Conservation (phyloP, 2,329 filamentous ascomycete species). For the Bipolaris bicolor region DNA sequence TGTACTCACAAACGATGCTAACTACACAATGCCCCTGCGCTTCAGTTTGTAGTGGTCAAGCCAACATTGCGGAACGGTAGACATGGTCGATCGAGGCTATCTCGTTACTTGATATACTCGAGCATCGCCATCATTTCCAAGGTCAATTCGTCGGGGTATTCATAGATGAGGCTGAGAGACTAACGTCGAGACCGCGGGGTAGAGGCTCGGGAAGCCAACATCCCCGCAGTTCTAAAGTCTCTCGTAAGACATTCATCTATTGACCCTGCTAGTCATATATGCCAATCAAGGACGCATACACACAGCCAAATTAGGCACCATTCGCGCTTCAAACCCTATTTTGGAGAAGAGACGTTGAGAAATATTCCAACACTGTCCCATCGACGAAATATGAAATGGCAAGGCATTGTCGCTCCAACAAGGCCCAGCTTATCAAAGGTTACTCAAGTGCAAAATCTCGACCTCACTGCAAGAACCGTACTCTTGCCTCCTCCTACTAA, state of each 20-base stretch:
- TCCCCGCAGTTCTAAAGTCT: slow-evolving; percentile 30
- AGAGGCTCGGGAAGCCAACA: slow-evolving; percentile 22
- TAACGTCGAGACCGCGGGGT: slow-evolving; percentile 39
- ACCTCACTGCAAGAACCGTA: slow-evolving; percentile 20
- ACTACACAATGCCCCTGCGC: neutral
- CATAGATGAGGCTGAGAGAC: slow-evolving; percentile 18
- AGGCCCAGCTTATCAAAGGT: neutral
- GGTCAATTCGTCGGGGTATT: slow-evolving; percentile 10
- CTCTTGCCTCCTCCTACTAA: slow-evolving; percentile 18
- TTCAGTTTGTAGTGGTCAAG: neutral
- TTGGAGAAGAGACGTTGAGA: neutral
- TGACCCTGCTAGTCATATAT: slow-evolving; percentile 2
- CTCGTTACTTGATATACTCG: neutral
- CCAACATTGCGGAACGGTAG: neutral
- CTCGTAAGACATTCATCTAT: slow-evolving; percentile 40
- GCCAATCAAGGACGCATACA: neutral
- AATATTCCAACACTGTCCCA: neutral
- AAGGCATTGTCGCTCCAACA: neutral
- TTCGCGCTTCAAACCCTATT: neutral
- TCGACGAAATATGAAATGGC: neutral
- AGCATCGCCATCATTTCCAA: neutral
- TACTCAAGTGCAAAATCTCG: slow-evolving; percentile 10
- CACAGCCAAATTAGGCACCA: neutral
- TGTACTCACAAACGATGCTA: too few species aligned
- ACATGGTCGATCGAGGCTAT: neutral